A percentile compares a stretch with the other conserved stretches of the same genome.
Evolutionary conservation across 2,329 filamentous ascomycete genomes (phyloP).

Genomic region (Monosporascus cannonballus): DNA sequence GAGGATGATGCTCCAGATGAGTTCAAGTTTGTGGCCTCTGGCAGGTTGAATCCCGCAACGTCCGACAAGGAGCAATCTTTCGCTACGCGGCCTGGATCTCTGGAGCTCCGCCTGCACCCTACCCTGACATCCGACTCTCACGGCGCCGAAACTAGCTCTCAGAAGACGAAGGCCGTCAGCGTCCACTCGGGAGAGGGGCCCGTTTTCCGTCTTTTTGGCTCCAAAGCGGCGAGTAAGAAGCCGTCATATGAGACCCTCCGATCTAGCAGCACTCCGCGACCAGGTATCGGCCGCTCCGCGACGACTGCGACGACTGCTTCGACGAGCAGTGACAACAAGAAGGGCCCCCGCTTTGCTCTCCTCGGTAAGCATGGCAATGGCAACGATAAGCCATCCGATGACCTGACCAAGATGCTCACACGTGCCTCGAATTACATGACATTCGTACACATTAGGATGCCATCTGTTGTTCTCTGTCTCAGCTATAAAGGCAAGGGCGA

Average conservation of each 20-base stretch:
- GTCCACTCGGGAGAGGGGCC: slow-evolving; percentile 42
- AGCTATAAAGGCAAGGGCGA: slow-evolving; percentile 96
- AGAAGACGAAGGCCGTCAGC: slow-evolving; percentile 42
- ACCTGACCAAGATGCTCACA: slow-evolving; percentile 93
- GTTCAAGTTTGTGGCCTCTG: slow-evolving; percentile 31
- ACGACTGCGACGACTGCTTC: slow-evolving; percentile 40
- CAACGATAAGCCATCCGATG: slow-evolving; percentile 68
- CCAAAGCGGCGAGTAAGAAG: slow-evolving; percentile 44
- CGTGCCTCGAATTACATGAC: slow-evolving; percentile 98
- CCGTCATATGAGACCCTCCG: slow-evolving; percentile 52
- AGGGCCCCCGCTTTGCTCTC: slow-evolving; percentile 50
- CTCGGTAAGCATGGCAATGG: slow-evolving; percentile 41
- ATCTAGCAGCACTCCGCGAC: slow-evolving; percentile 32
- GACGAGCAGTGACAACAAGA: slow-evolving; percentile 35
- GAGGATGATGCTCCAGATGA: slow-evolving; percentile 41
- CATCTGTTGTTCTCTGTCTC: slow-evolving; percentile 88
- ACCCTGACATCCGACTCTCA: slow-evolving; percentile 60
- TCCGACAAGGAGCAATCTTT: slow-evolving; percentile 47
- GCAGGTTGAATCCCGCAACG: slow-evolving; percentile 29
- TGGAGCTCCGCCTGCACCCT: slow-evolving; percentile 77
- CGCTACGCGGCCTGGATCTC: slow-evolving; percentile 60
- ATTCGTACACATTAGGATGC: slow-evolving; percentile 88
- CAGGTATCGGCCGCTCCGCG: slow-evolving; percentile 38
- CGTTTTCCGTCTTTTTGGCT: slow-evolving; percentile 47
- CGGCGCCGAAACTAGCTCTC: slow-evolving; percentile 22